Conservation (phyloP, 1,284 basidiomycete species). For the Rhodotorula glutinis region DNA sequence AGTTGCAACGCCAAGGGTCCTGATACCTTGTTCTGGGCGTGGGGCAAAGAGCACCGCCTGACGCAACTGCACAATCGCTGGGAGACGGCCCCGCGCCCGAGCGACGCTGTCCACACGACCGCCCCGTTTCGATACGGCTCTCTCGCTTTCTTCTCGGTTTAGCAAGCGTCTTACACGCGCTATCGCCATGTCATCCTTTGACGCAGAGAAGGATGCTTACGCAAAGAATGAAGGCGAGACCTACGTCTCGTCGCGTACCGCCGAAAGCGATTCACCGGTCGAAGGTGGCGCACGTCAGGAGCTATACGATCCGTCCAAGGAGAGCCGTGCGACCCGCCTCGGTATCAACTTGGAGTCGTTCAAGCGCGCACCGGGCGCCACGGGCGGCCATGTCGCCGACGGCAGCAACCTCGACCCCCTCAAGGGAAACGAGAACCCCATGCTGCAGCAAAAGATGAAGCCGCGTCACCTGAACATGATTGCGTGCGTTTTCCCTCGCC, state of each 20-base stretch:
- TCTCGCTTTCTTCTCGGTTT: background rate
- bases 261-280: background rate
- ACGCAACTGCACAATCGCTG: background rate
- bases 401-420: constrained; percentile 37
- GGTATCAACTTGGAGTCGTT: constrained; percentile 51
- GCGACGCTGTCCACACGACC: too few relatives aligned
- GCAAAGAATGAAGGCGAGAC: constrained; percentile 7
- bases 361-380: constrained; percentile 51
- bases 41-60: background rate
- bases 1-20: too few relatives aligned
- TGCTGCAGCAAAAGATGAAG: constrained; percentile 40
- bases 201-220: constrained; percentile 18
- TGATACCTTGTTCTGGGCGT: background rate
- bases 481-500: constrained; percentile 53
- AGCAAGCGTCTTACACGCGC: background rate
- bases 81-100: background rate
- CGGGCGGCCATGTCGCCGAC: constrained; percentile 44
- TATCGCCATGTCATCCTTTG: background rate
- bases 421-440: constrained; percentile 44
- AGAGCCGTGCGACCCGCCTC: constrained; percentile 48
- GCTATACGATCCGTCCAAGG: constrained; percentile 50
- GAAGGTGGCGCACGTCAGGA: background rate
- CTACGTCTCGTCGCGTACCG: constrained; percentile 16
- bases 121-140: background rate
- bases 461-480: constrained; percentile 18